Conservation (phyloP, 2,329 filamentous ascomycete species). For the Calonectria fujianensis region DNA sequence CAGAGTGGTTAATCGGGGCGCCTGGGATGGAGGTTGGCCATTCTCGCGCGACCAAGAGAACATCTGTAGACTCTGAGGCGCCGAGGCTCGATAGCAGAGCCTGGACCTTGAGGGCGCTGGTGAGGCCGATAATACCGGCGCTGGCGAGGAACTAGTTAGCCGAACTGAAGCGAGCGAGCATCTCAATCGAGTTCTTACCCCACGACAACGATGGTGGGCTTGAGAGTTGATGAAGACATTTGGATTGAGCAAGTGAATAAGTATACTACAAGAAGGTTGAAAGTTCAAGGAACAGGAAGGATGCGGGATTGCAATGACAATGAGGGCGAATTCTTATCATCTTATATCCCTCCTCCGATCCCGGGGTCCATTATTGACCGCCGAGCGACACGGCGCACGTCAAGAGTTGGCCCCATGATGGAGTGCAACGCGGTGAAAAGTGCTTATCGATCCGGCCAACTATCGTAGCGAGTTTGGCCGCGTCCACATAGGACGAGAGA, state of each 20-base stretch:
- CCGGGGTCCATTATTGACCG: neutral
- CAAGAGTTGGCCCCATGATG: neutral
- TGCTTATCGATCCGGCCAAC: neutral
- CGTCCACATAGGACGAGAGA: neutral
- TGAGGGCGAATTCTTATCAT: neutral
- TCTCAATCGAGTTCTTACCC: conserved; percentile 47
- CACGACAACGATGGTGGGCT: conserved; percentile 54
- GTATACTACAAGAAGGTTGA: neutral
- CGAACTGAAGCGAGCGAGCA: neutral
- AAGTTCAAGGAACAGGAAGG: neutral
- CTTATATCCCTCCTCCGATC: conserved; percentile 19
- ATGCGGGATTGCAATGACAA: neutral
- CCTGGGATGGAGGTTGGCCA: conserved; percentile 61
- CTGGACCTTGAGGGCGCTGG: conserved; percentile 68
- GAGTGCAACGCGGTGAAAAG: neutral
- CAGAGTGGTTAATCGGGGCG: conserved; percentile 54
- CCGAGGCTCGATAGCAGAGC: conserved; percentile 38
- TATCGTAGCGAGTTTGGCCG: neutral
- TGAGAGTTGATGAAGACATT: conserved; percentile 36
- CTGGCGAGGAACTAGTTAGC: conserved; percentile 56
- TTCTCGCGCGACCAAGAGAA: conserved; percentile 58
- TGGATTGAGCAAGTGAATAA: neutral
- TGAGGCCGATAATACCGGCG: conserved; percentile 73
- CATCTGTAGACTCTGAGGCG: conserved; percentile 18
- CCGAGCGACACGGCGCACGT: neutral